Conservation (phyloP, 2,329 filamentous ascomycete species). For the Aspergillus fischeri region DNA sequence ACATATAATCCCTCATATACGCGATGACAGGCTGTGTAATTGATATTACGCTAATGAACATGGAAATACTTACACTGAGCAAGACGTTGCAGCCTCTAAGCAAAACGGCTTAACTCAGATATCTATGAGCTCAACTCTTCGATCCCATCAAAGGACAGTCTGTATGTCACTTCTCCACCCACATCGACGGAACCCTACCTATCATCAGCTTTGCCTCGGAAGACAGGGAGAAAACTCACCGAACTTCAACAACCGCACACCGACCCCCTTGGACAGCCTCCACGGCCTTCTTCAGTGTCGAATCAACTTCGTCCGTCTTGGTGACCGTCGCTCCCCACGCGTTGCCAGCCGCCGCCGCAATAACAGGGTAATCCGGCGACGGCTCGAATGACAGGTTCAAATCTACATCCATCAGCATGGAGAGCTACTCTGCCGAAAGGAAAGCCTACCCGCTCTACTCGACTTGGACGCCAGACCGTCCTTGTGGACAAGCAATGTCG, state of each 20-base stretch:
- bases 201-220: neutral
- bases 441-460: slow-evolving; percentile 29
- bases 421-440: neutral
- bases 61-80: too few relatives aligned
- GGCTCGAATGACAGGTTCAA: slow-evolving; percentile 61
- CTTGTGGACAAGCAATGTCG: slow-evolving; percentile 59
- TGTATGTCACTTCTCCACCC: neutral
- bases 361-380: slow-evolving; percentile 61
- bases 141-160: too few relatives aligned
- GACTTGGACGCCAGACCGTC: slow-evolving; percentile 55
- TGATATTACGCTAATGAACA: neutral
- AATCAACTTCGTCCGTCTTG: neutral
- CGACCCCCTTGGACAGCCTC: neutral
- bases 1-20: too few relatives aligned
- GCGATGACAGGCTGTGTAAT: too few relatives aligned
- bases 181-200: neutral
- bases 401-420: slow-evolving; percentile 40
- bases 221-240: neutral
- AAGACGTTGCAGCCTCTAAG: too few relatives aligned
- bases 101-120: too few relatives aligned
- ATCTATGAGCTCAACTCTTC: too few relatives aligned
- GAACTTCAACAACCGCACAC: neutral
- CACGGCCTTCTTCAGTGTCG: neutral
- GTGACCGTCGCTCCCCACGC: neutral
- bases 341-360: slow-evolving; percentile 54